Conservation (phyloP, 2,329 filamentous ascomycete species). For the Ramularia collo-cygni region DNA sequence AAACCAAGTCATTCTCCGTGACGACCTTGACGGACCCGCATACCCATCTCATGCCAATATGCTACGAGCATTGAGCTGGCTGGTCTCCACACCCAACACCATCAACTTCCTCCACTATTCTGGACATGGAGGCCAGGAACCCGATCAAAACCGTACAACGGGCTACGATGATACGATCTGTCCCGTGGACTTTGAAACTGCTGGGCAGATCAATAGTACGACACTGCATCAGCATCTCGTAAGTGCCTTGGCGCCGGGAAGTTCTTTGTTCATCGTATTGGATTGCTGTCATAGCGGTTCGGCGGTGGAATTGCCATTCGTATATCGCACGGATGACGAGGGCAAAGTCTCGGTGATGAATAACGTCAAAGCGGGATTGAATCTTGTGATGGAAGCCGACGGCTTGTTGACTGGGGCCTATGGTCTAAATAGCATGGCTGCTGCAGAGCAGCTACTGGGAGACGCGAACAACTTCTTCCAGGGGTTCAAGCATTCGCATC, state of each 20-base stretch:
- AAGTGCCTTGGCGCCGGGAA: conserved; percentile 43
- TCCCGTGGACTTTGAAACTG: conserved; percentile 33
- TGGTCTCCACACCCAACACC: conserved; percentile 47
- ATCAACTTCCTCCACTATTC: conserved; percentile 53
- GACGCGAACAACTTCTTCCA: conserved; percentile 51
- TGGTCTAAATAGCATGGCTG: conserved; percentile 38
- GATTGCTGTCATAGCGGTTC: conserved; percentile 58
- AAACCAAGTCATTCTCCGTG: conserved; percentile 41
- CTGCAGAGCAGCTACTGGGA: conserved; percentile 47
- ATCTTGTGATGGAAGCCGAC: conserved; percentile 45
- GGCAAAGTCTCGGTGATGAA: conserved; percentile 52
- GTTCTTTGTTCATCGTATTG: conserved; percentile 50
- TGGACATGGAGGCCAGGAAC: conserved; percentile 49
- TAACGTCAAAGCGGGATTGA: conserved; percentile 47
- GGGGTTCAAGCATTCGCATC: conserved; percentile 41
- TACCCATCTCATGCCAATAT: conserved; percentile 30
- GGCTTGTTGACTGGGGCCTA: conserved; percentile 47
- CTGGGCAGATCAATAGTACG: conserved; percentile 49
- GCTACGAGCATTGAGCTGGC: conserved; percentile 51
- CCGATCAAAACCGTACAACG: conserved; percentile 17
- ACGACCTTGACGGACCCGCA: conserved; percentile 31
- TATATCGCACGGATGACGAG: conserved; percentile 51
- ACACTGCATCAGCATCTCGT: conserved; percentile 48
- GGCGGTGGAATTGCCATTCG: conserved; percentile 52
- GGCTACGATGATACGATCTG: conserved; percentile 27